These are phyloP conservation scores for Boechera retrofracta DNA, from an alignment of 345 rosid genomes.

Conservation along the genomic window DNA sequence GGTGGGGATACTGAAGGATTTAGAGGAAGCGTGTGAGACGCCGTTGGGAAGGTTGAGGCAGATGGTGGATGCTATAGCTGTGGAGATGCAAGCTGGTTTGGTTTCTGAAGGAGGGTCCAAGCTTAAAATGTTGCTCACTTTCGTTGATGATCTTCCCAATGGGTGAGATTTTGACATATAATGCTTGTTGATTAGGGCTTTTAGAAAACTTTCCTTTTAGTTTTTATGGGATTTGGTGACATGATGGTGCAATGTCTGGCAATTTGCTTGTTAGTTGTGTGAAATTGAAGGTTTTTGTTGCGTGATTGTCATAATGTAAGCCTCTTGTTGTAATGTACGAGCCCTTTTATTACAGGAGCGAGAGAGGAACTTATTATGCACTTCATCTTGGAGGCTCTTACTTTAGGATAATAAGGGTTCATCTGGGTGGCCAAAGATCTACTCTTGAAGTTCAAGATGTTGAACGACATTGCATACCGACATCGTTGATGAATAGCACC, in stretches of 20 bases:
- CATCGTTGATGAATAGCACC: slow-evolving; percentile 63
- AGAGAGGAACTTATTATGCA: slow-evolving; percentile 84
- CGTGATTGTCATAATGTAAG: slow-evolving; percentile 6
- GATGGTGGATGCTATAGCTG: slow-evolving; percentile 87
- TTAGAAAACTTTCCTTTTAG: neutral
- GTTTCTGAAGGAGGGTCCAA: slow-evolving; percentile 97
- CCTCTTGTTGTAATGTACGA: neutral
- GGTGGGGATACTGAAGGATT: slow-evolving; percentile 64
- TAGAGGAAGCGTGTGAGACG: slow-evolving; percentile 82
- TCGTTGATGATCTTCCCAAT: slow-evolving; percentile 72
- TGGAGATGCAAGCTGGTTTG: slow-evolving; percentile 98
- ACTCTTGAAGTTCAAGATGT: slow-evolving; percentile 61
- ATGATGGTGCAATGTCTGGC: slow-evolving; percentile 4
- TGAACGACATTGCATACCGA: slow-evolving; percentile 66
- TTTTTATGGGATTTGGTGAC: neutral
- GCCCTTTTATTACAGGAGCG: slow-evolving; percentile 61
- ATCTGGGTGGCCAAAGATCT: slow-evolving; percentile 75
- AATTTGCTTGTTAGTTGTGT: neutral
- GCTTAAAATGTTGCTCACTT: slow-evolving; percentile 94
- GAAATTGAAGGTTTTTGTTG: neutral
- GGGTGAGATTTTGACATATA: slow-evolving; percentile 38
- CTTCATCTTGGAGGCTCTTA: slow-evolving; percentile 87
- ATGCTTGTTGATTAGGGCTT: slow-evolving; percentile 20
- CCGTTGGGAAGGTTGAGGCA: slow-evolving; percentile 74
- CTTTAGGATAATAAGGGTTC: slow-evolving; percentile 81